Base-by-base conservation (phyloP, 2,329 filamentous ascomycete genomes). In the Fusarium armeniacum region DNA sequence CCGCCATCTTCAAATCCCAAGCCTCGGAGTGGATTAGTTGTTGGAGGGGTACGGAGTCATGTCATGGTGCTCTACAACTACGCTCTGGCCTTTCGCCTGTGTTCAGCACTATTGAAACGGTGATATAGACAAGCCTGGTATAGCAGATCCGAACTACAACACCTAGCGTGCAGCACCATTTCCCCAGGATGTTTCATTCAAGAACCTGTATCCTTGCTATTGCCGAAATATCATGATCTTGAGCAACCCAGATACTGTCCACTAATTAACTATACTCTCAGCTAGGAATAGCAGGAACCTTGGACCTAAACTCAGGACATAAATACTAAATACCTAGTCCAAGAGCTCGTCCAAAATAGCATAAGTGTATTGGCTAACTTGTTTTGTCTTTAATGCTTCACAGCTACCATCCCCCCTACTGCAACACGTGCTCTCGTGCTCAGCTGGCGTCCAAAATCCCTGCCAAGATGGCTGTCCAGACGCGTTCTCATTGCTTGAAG, bases 1-100 rank as follows among this genome's bases (percentile, higher is more conserved):
- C 73, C 73, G 67, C 73, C 70, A 72, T 75, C 67, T 70, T 70
- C 43, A 40, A 59, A 64, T 70, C 65, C 69, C 58, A 58, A 33
- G 54, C 52, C 62, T 74, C 57, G 73, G 43, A 66, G 55, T 66
- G 63, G 63, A 65, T 26, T 7, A 26, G 24, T 46, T 24, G 51
- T 57, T 74, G 69, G 52, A 55, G 52, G 51, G 43, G 45, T 61
- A 70, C 58, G 47, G 49, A 40, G 49, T 33, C 35, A 36, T 26
- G n/a, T 40, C 36, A 40, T 16, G 33, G 33, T 35, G 33, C 33
- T 35, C 15, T 13, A 15, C 32, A 33, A 15, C 32, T 33, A 38
- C 36, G n/a, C 36, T 40, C 36, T 40, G 36, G n/a, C 36, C 28
- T 30, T 11, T 30, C 28, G 28, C 28, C 35, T 36, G 5, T 36